Percentiles rank a stretch among this genome's conserved stretches.
These are phyloP conservation scores for Aspergillus fumigatus DNA, from an alignment of 2,329 filamentous ascomycete species.

Conservation along the genomic window DNA sequence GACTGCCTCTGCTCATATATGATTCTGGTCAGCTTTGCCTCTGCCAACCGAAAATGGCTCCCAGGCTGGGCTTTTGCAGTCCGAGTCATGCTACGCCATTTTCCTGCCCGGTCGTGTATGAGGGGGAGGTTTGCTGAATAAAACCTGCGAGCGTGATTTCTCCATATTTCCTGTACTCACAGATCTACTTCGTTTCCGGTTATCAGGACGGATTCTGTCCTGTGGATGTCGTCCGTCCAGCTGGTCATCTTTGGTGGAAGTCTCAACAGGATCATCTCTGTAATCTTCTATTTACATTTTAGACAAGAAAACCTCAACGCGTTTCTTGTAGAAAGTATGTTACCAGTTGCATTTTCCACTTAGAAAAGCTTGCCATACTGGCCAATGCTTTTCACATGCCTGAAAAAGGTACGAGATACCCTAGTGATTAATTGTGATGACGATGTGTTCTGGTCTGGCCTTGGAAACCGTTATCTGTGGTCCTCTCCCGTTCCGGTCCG, in stretches of 20 bases:
- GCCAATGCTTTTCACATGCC: background rate
- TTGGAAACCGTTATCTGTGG: background rate
- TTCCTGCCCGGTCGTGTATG: slow-evolving; percentile 23
- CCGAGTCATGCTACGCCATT: slow-evolving; percentile 27
- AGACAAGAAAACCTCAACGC: slow-evolving; percentile 10
- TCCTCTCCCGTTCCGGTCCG: slow-evolving; percentile 18
- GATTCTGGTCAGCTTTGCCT: slow-evolving; percentile 13
- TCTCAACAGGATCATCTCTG: slow-evolving; percentile 5
- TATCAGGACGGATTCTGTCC: slow-evolving; percentile 7
- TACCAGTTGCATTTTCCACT: background rate
- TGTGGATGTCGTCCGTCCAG: slow-evolving; percentile 10
- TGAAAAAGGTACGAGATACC: background rate
- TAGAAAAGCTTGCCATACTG: background rate
- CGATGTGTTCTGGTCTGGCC: background rate
- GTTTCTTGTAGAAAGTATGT: background rate
- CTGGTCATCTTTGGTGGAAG: slow-evolving; percentile 9
- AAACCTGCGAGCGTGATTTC: slow-evolving; percentile 23
- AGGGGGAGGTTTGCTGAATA: slow-evolving; percentile 22
- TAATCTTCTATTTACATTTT: slow-evolving; percentile 11
- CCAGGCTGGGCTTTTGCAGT: slow-evolving; percentile 18
- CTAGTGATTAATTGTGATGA: background rate
- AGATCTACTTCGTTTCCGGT: slow-evolving; percentile 17
- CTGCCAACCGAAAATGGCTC: slow-evolving; percentile 6
- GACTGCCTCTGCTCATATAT: slow-evolving; percentile 16
- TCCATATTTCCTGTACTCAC: slow-evolving; percentile 23